These are phyloP conservation scores for Nitzschia sp. DNA, from an alignment of 108 stramenopile genomes.

Conservation along the genomic window DNA sequence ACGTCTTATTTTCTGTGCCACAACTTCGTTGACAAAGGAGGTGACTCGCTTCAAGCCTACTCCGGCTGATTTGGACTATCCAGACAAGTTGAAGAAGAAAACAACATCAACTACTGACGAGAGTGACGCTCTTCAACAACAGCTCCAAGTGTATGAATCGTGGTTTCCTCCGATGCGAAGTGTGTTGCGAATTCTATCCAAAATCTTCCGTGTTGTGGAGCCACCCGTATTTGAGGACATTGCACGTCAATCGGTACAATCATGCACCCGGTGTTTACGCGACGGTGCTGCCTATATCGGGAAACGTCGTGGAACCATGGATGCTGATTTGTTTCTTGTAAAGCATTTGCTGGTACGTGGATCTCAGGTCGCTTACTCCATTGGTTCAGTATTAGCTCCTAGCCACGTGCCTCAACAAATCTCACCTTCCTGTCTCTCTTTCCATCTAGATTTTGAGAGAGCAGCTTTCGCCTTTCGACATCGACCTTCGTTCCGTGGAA, in stretches of 20 bases:
- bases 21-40: conserved; percentile 67
- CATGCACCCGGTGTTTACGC: conserved; percentile 77
- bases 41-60: conserved; percentile 84
- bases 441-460: conserved; percentile 77
- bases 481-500: conserved; percentile 84
- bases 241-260: conserved; percentile 75
- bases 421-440: not conserved
- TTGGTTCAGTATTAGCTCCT: no score
- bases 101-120: conserved; percentile 7
- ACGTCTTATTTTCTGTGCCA: conserved; percentile 86
- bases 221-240: conserved; percentile 91
- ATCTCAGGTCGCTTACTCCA: not conserved
- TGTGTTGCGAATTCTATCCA: conserved; percentile 81
- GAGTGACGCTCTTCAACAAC: conserved; percentile 62
- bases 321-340: conserved; percentile 87
- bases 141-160: conserved; percentile 75
- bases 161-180: conserved; percentile 93
- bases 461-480: conserved; percentile 91
- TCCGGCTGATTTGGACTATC: conserved; percentile 75
- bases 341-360: conserved; percentile 83
- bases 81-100: conserved; percentile 63
- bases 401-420: not conserved
- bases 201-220: conserved; percentile 92
- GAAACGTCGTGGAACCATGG: conserved; percentile 60
- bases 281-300: conserved; percentile 73